Conservation (phyloP, 306 rosid species). For the Herpetospermum pedunculosum region DNA sequence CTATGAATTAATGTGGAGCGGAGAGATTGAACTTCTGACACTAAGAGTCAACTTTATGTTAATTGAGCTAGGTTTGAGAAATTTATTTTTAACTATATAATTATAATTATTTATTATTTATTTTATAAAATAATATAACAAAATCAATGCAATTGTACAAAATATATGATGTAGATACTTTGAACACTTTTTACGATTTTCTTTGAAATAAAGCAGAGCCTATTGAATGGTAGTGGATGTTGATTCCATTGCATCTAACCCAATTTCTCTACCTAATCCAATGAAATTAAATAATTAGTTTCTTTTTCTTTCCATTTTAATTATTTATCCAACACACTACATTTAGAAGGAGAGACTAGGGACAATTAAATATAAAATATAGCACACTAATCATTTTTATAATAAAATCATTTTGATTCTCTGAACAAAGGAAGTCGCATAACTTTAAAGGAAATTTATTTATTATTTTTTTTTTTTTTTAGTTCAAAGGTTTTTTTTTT, state of each 20-base stretch:
- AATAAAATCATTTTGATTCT: background rate
- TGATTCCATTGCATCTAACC: conserved; percentile 3
- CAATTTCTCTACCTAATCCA: background rate
- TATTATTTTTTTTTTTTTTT: too few relatives aligned
- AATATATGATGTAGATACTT: background rate
- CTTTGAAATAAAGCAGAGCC: background rate
- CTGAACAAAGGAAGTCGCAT: background rate
- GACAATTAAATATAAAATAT: background rate
- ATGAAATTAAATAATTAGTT: background rate
- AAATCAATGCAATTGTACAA: too few relatives aligned
- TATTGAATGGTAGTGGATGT: background rate
- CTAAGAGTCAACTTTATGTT: too few relatives aligned
- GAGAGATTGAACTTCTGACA: too few relatives aligned
- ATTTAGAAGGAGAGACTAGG: background rate
- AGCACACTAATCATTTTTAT: background rate
- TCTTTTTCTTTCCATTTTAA: background rate
- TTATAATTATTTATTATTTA: too few relatives aligned
- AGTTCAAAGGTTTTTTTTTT: too few relatives aligned
- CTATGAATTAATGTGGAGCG: too few relatives aligned
- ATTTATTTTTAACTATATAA: too few relatives aligned
- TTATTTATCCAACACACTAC: background rate
- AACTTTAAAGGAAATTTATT: too few relatives aligned
- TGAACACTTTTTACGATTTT: background rate
- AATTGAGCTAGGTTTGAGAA: too few relatives aligned
- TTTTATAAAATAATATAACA: too few relatives aligned